Evolutionary conservation across 495 filamentous ascomycete species (phyloP).

Genomic region (Lophium mytilinum): DNA sequence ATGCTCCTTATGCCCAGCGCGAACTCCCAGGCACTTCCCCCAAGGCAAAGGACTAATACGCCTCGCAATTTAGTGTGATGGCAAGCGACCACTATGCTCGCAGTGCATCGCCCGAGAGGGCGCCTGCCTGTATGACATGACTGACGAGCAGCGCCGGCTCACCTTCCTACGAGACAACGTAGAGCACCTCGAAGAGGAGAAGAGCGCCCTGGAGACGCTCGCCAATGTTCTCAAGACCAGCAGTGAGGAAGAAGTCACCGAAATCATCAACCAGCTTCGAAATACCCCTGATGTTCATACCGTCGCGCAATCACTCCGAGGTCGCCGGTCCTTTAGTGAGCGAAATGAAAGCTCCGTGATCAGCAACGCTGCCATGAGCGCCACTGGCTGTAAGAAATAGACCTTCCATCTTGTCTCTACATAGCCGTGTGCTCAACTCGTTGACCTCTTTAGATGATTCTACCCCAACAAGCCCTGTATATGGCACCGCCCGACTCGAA

Average conservation of each 20-base stretch:
- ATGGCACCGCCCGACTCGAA: not conserved
- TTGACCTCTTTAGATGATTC: not conserved
- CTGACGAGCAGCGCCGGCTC: conserved; percentile 15
- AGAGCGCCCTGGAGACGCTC: conserved; percentile 8
- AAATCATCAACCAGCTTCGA: conserved; percentile 9
- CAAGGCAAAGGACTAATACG: not conserved
- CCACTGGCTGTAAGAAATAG: not conserved
- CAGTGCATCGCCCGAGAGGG: conserved; percentile 9
- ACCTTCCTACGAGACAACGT: conserved; percentile 20
- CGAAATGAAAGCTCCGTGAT: not conserved
- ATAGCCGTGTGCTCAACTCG: not conserved
- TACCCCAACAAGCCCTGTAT: not conserved
- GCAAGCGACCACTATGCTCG: conserved; percentile 11
- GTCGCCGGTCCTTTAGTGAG: not conserved
- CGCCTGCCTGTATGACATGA: conserved; percentile 16
- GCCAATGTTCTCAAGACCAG: conserved; percentile 4
- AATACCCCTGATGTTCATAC: not conserved
- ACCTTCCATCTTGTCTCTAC: not conserved
- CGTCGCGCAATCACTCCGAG: conserved; percentile 4
- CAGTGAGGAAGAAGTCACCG: conserved; percentile 3
- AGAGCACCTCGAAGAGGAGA: conserved; percentile 12
- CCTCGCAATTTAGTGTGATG: conserved; percentile 8
- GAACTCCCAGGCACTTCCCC: not conserved
- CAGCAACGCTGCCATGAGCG: not conserved
- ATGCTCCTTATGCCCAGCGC: not conserved